Base-by-base conservation (phyloP, 306 rosid species). In the Myrica gale region DNA sequence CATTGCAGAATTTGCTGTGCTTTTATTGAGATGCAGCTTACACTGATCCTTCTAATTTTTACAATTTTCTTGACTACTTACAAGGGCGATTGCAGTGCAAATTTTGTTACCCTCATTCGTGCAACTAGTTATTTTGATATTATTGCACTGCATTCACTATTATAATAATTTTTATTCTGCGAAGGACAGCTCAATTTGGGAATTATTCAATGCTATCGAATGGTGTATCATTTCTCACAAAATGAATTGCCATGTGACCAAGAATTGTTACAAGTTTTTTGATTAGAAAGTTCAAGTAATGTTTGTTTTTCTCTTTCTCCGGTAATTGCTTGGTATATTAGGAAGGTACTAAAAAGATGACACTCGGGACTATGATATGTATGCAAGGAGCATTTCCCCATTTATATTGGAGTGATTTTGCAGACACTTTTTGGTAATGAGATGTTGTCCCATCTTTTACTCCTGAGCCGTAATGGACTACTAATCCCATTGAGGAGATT, bases 1-100 rank as follows among this genome's bases (percentile, higher is more conserved):
- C 71, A 43, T 57, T 67, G 74, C 68, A 70, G 23, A 70, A 44
- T 79, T 47, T 80, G 3, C 68, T 71, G 48, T 41, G 26, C 43
- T 81, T 51, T 32, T 80, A 21, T 9, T 58, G 56, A 55, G 8
- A n/a, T 8, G 5, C 61, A 55, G 61, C 32, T 55, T 55, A 55
- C 8, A 26, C 9, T 51, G 55, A 51, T 51, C 55, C 55, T 51
- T 15, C 12, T 51, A 51, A 13, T 51, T 13, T 51, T 51, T 13
- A 4, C 17, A 2, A 13, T 3, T 51, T 51, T 51, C 55, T 51
- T 13, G 55, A 51, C 55, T 51, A 9, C 16, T 51, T 1, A 3
- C 55, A 9, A 12, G 3, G 55, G 10, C 4, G 55, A 4, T 51
- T 51, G 55, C 61, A 55, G 37, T 21, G 32, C 47, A 50, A 56